These are phyloP conservation scores for Sphaceloma murrayae DNA, from an alignment of 2,329 filamentous ascomycete species.

Conservation along the genomic window DNA sequence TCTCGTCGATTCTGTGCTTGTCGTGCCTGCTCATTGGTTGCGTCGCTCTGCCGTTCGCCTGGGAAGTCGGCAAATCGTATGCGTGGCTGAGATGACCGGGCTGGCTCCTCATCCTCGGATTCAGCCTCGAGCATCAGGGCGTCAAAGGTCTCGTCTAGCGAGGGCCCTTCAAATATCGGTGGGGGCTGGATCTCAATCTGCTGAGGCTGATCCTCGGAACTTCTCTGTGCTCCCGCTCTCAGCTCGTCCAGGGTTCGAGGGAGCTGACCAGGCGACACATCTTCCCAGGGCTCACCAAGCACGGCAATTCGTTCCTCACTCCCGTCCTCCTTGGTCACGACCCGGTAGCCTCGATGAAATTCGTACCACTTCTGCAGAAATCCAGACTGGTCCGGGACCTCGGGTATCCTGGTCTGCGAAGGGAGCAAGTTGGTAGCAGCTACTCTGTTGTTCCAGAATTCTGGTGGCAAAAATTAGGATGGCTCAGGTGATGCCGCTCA, in stretches of 20 bases:
- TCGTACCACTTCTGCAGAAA: conserved; percentile 42
- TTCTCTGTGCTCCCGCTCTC: conserved; percentile 28
- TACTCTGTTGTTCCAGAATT: conserved; percentile 42
- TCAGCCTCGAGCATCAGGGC: conserved; percentile 29
- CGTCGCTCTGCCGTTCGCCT: too few relatives aligned
- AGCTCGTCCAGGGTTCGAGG: conserved; percentile 40
- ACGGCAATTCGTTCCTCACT: conserved; percentile 37
- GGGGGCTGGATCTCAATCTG: conserved; percentile 17
- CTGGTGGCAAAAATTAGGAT: conserved; percentile 23
- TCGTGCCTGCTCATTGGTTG: too few relatives aligned
- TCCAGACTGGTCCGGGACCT: conserved; percentile 38
- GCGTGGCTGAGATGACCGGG: too few relatives aligned
- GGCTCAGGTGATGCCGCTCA: neutral
- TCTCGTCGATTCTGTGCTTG: too few relatives aligned
- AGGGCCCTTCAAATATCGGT: conserved; percentile 20
- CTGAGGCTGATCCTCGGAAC: conserved; percentile 22
- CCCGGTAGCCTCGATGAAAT: conserved; percentile 39
- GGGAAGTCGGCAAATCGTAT: neutral
- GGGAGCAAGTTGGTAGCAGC: conserved; percentile 35
- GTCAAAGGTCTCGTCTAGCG: conserved; percentile 28
- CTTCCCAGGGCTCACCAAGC: conserved; percentile 38
- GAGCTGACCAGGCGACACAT: conserved; percentile 39
- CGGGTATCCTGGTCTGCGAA: conserved; percentile 38
- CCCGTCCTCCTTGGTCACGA: conserved; percentile 34
- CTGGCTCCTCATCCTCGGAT: conserved; percentile 25